Evolutionary conservation across 768 basidiomycete genomes (phyloP), one percentile per base, ranked within the genome.

Genomic region (Russula griseocarnosa): DNA sequence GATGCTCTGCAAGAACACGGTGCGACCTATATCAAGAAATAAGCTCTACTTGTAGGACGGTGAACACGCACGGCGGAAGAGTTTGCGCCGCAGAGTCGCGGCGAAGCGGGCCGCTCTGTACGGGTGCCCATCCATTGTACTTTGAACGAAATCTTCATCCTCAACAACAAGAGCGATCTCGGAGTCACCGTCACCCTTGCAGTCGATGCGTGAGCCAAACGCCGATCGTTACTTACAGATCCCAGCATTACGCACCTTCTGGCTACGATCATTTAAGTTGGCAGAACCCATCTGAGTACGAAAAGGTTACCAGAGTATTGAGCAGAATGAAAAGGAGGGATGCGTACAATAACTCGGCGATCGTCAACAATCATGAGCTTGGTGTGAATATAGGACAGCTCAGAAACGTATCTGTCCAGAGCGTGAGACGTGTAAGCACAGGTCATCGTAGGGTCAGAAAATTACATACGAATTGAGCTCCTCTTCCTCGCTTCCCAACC

Each of bases 301-400:
- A 26, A 22, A 32, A 55, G 34, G 60, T 22, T 13, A 44, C 32
- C 10, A 30, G 44, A 36, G 24, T 32, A 16, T 38, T 30, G 49
- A 58, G 22, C 49, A 22, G 44, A 13, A 47, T 44, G 20, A 22
- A 7, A 6, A 46, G 53, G 13, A 32, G 24, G 22, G 11, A 30
- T 1, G 80, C 90, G 57, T 69, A 92, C 91, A 67, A 98, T 92
- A 51, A 97, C 94, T 40, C 87, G 81, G 36, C 84, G 81, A 71
- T 98, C 95, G 71, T 97, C 95, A 40, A 97, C 92, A 58, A 96
- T 91, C 94, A 97, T 96, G 28, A 96, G 73, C 78, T 94, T 94
- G 26, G 84, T 85, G 72, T 94, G 92, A 63, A 94, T 92, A 69
- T 93, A 93, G 24, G 88, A 75, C 69, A 89, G 66, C 75, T 92